These are phyloP conservation scores for Bipolaris gigantea DNA, from an alignment of 2,329 filamentous ascomycete genomes.

Conservation along the genomic window DNA sequence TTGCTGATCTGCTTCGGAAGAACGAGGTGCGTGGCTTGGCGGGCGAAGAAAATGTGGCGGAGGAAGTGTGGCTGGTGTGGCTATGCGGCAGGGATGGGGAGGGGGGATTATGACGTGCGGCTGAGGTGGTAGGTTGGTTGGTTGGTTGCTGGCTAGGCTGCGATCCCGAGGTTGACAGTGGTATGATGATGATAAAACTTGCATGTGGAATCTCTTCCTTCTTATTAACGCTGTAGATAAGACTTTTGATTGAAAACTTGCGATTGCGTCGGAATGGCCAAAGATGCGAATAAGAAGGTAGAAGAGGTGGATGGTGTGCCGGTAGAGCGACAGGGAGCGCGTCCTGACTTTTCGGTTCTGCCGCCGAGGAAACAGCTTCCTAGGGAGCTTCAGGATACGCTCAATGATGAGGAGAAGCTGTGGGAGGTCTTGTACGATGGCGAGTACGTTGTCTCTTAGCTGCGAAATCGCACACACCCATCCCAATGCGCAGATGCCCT, in stretches of 20 bases:
- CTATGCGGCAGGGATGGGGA: background rate
- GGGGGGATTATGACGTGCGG: conserved; percentile 12
- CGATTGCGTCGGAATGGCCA: conserved; percentile 38
- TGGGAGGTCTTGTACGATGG: conserved; percentile 78
- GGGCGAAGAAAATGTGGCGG: conserved; percentile 6
- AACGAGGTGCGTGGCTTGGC: conserved; percentile 19
- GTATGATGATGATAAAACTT: background rate
- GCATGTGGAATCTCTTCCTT: background rate
- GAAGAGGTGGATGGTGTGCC: conserved; percentile 44
- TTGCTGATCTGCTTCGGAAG: conserved; percentile 22
- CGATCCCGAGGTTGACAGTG: background rate
- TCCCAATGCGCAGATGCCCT: background rate
- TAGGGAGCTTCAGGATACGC: conserved; percentile 57
- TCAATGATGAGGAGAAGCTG: conserved; percentile 69
- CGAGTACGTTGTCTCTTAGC: conserved; percentile 60
- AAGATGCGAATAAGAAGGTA: conserved; percentile 34
- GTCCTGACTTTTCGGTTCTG: conserved; percentile 53
- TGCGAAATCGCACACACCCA: background rate
- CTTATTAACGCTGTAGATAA: too few species aligned
- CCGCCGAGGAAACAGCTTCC: conserved; percentile 57
- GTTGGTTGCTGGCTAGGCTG: background rate
- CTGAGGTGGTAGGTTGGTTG: background rate
- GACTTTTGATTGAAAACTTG: too few species aligned
- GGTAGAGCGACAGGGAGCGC: conserved; percentile 47
- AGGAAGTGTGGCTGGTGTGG: conserved; percentile 1